Percentiles rank a stretch among this genome's conserved stretches.
Conservation (phyloP, 129 eudicot genomes). For the Escallonia herrerae region DNA sequence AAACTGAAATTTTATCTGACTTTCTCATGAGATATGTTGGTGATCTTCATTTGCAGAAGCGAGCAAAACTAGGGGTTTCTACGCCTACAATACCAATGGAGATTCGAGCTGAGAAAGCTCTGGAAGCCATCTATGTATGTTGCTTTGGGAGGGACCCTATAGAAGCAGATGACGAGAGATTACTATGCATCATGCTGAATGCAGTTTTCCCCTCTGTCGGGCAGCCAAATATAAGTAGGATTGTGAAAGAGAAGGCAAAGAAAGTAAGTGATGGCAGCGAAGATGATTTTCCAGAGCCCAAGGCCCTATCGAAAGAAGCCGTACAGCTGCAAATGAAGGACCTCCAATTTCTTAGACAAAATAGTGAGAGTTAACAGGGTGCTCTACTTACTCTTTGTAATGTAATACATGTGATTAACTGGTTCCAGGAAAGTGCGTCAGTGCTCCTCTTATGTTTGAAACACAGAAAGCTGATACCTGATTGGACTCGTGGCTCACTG, state of each 20-base stretch:
- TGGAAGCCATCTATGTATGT: constrained; percentile 81
- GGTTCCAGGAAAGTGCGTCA: too few relatives aligned
- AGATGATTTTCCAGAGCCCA: constrained; percentile 53
- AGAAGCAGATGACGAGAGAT: constrained; percentile 65
- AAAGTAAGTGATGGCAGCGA: constrained; percentile 64
- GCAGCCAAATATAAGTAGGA: constrained; percentile 30
- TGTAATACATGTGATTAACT: too few relatives aligned
- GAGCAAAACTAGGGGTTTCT: constrained; percentile 47
- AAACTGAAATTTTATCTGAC: too few relatives aligned
- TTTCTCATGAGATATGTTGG: not conserved
- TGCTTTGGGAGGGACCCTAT: constrained; percentile 74
- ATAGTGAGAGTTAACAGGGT: constrained; percentile 29
- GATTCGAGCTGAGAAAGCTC: constrained; percentile 79
- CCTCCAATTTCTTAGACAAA: constrained; percentile 65
- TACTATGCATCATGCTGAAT: constrained; percentile 52
- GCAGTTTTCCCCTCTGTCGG: constrained; percentile 72
- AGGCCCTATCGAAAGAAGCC: constrained; percentile 81
- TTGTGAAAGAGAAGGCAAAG: constrained; percentile 55
- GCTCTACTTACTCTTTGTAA: too few relatives aligned
- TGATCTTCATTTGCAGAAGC: constrained; percentile 45
- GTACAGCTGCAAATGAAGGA: constrained; percentile 88
- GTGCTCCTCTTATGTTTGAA: not conserved
- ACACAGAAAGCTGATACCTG: not conserved
- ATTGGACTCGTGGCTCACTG: too few relatives aligned
- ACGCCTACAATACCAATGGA: constrained; percentile 66